These are phyloP conservation scores for Ascosphaera apis DNA, from an alignment of 2,329 filamentous ascomycete genomes.

Conservation along the genomic window DNA sequence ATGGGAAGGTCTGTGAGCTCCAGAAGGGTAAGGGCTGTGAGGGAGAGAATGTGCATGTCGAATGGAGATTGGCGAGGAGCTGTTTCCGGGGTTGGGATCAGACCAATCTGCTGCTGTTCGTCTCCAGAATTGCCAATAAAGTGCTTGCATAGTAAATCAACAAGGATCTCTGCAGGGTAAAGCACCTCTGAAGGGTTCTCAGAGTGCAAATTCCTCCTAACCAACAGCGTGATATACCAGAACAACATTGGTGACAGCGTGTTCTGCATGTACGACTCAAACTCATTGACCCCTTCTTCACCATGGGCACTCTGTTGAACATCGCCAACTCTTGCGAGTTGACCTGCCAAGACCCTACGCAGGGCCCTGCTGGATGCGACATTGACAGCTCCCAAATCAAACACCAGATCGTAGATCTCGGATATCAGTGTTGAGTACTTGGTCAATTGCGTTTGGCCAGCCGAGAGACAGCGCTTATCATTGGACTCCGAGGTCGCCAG, in stretches of 20 bases:
- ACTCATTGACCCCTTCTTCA: conserved; percentile 9
- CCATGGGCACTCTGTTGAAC: conserved; percentile 13
- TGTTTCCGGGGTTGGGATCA: conserved; percentile 8
- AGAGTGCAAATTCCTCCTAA: conserved; percentile 20
- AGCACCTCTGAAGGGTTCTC: conserved; percentile 20
- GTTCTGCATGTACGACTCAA: conserved; percentile 7
- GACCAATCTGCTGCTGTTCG: background rate
- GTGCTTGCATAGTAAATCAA: conserved; percentile 18
- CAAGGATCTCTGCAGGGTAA: conserved; percentile 16
- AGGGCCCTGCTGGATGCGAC: conserved; percentile 15
- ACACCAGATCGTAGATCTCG: conserved; percentile 12
- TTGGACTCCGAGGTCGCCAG: conserved; percentile 1
- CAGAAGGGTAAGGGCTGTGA: conserved; percentile 20
- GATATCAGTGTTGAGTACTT: conserved; percentile 16
- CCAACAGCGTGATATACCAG: conserved; percentile 19
- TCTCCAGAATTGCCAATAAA: background rate
- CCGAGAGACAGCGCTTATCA: conserved; percentile 3
- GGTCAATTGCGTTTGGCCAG: conserved; percentile 5
- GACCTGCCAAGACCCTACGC: conserved; percentile 14
- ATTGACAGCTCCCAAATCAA: conserved; percentile 14
- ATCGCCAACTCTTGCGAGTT: conserved; percentile 17
- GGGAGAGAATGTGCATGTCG: conserved; percentile 18
- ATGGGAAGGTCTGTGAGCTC: conserved; percentile 18
- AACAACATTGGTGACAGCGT: conserved; percentile 19
- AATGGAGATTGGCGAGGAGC: conserved; percentile 16